Base-by-base conservation (phyloP, 495 filamentous ascomycete species). In the Lentithecium fluviatile region DNA sequence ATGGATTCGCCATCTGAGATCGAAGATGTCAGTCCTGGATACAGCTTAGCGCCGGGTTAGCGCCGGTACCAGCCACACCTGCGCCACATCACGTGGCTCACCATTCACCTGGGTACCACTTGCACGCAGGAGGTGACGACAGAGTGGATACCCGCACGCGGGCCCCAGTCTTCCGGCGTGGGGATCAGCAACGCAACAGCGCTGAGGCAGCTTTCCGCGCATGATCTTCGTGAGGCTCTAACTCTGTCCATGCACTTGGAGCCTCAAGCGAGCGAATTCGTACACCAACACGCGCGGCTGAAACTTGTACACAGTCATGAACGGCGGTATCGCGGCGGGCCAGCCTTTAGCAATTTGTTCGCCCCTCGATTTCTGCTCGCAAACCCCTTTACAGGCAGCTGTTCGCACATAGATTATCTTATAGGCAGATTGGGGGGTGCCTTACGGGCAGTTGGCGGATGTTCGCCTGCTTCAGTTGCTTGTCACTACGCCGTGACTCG, bases 151-250 rank as follows among this genome's bases (percentile, higher is more conserved):
- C 40, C 40, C 15, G 40, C 40, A 43, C 15, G 40, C 40, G 40
- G 40, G 5, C 5, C 19, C 19, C 13, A 15, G 15, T 15, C 40
- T 20, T 43, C 40, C 40, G 15, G 19, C 15, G 3, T 43, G 13
- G 40, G 5, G 15, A n/a, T 43, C 19, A n/a, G 15, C 40, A 20
- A 6, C 19, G 40, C 15, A 43, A n/a, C 40, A 43, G 40, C 4
- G 13, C 15, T 43, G 19, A 43, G 29, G 10, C 29, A 10, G 29
- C 4, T 32, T 32, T 32, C 40, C 40, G 6, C 15, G 40, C 40
- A 43, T 43, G 40, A 43, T 43, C 40, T 43, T 43, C 40, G 29
- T 43, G 40, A 5, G 40, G 40, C 40, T 43, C 40, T 43, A 3
- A 32, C 29, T 32, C 10, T 32, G 29, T 10, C 10, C 29, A 32